Evolutionary conservation across 345 rosid species (phyloP), one percentile per base, ranked within the genome.

Genomic region (Salix brachista): DNA sequence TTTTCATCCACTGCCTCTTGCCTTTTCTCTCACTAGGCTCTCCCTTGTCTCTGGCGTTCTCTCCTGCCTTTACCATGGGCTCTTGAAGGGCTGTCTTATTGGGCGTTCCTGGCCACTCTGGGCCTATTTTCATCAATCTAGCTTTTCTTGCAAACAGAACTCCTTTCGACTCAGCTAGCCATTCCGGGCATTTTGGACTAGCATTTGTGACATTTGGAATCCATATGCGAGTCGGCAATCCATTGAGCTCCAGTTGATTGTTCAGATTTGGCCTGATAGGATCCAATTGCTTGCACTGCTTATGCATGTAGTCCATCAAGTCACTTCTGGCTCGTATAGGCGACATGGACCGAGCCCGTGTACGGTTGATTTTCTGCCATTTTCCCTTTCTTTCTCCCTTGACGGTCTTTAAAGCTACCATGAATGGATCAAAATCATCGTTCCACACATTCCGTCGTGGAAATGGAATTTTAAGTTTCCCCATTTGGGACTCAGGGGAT

Each of bases 401-500:
- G 50, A 89, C 87, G 28, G 61, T 89, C 82, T 89, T 83, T 73
- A 83, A 58, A 14, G 92, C 92, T 30, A 23, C 87, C 80, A 64
- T 70, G 87, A 89, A 90, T 0, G 94, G 94, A 82, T 90, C 92
- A 62, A 84, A 89, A 61, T 85, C 85, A 46, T 87, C 88, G 6
- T 87, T 84, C 90, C 87, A 85, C 74, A 81, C 78, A 79, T 77
- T 86, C 83, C 77, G 72, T 19, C 77, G 75, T 8, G 71, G 30
- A 74, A 85, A 84, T 5, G 84, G 78, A 30, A 81, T 44, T 62
- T 70, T 83, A 18, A 80, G 23, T 8, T 21, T 42, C 32, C 76
- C 32, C 9, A 16, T 77, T 9, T 74, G 84, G 36, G 82, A 36
- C 65, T 48, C 69, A 0, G 80, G 83, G 6, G 84, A 62, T 2